Conservation (phyloP, 2,329 filamentous ascomycete species). For the Trichoderma atrobrunneum region DNA sequence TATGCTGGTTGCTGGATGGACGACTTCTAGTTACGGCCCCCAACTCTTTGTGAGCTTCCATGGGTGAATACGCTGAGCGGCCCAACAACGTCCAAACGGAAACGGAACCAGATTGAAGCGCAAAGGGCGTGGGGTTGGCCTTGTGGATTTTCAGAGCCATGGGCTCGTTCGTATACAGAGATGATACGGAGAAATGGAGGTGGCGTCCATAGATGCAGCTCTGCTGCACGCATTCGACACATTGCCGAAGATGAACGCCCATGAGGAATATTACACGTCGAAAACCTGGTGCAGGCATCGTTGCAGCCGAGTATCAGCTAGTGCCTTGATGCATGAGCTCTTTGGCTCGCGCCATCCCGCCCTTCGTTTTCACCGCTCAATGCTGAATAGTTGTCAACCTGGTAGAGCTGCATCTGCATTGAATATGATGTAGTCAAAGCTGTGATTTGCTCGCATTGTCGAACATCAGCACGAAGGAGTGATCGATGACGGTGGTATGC, state of each 20-base stretch:
- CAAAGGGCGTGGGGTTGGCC: neutral
- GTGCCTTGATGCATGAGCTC: neutral
- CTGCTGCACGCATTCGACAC: neutral
- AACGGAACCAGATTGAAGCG: neutral
- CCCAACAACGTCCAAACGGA: neutral
- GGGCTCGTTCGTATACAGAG: neutral
- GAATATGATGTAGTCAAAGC: neutral
- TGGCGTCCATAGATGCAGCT: neutral
- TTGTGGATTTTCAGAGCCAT: neutral
- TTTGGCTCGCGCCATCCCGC: neutral
- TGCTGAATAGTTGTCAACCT: neutral
- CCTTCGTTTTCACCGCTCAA: slow-evolving; percentile 2
- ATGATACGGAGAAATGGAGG: neutral
- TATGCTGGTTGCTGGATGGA: neutral
- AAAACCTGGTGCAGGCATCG: neutral
- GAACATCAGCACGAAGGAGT: neutral
- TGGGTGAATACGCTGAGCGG: neutral
- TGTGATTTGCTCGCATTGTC: neutral
- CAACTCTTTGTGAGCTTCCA: neutral
- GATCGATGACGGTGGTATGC: neutral
- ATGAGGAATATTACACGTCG: neutral
- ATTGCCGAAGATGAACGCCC: neutral
- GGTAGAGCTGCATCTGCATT: neutral
- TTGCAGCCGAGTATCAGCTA: neutral
- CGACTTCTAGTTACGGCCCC: neutral